These are phyloP conservation scores for Nematocida minor DNA, from an alignment of 371 early-diverging fungal species.

Conservation along the genomic window DNA sequence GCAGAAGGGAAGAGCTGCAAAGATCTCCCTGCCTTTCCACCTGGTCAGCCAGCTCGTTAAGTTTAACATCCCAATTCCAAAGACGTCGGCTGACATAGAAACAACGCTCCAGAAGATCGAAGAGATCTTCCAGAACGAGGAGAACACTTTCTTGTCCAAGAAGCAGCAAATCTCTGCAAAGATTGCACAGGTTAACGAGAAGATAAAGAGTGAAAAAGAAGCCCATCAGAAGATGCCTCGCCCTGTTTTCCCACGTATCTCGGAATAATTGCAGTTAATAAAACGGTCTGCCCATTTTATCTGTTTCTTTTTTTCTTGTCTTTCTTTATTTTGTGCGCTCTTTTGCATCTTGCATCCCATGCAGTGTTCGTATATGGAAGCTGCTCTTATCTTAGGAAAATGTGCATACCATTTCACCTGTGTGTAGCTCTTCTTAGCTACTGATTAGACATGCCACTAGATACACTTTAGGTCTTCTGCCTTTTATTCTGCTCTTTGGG, in stretches of 20 bases:
- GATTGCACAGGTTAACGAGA: neutral
- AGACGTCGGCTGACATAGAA: constrained; percentile 2
- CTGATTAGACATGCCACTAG: too few relatives aligned
- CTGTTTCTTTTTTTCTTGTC: too few relatives aligned
- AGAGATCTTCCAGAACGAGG: neutral
- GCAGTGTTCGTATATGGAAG: too few relatives aligned
- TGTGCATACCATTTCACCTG: too few relatives aligned
- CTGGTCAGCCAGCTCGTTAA: constrained; percentile 33
- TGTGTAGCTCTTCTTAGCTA: too few relatives aligned
- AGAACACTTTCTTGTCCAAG: constrained; percentile 14
- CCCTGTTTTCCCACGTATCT: constrained; percentile 35
- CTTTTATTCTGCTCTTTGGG: too few relatives aligned
- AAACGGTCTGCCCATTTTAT: neutral
- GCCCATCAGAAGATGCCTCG: constrained; percentile 17
- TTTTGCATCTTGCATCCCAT: too few relatives aligned
- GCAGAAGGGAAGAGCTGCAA: neutral
- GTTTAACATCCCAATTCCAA: constrained; percentile 43
- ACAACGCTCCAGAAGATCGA: constrained; percentile 23
- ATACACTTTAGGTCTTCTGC: too few relatives aligned
- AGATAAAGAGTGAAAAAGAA: constrained; percentile 13
- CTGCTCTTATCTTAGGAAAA: too few relatives aligned
- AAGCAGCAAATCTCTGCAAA: neutral
- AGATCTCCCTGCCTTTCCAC: constrained; percentile 7
- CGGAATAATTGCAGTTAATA: constrained; percentile 14
- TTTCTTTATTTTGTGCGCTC: too few relatives aligned